Evolutionary conservation across 768 basidiomycete genomes (phyloP).

Genomic region (Suillus cothurnatus): DNA sequence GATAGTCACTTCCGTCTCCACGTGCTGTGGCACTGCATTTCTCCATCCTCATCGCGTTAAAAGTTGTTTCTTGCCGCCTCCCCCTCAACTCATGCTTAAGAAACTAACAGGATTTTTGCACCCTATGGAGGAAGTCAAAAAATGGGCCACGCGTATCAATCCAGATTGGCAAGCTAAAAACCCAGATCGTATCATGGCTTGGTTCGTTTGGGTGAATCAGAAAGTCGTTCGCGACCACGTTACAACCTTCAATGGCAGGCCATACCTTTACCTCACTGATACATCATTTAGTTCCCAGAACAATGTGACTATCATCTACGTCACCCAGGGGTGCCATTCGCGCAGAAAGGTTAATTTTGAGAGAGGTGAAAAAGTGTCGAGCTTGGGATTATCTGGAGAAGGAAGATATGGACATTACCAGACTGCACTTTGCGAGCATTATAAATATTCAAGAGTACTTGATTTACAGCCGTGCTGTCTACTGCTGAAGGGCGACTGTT

Average conservation of each 20-base stretch:
- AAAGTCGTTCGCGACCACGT: neutral
- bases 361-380: neutral
- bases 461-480: neutral
- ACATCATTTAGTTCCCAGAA: neutral
- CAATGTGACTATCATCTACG: neutral
- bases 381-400: neutral
- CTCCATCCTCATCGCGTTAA: neutral
- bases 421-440: neutral
- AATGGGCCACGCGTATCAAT: neutral
- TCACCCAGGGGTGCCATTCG: neutral
- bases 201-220: neutral
- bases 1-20: neutral
- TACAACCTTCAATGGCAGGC: neutral
- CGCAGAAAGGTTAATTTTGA: neutral
- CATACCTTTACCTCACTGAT: neutral
- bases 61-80: neutral
- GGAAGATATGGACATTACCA: slow-evolving; percentile 1
- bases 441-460: neutral
- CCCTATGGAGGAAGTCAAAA: neutral
- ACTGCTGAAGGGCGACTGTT: neutral
- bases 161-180: neutral
- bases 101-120: neutral
- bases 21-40: neutral
- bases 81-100: neutral
- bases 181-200: neutral